phyloP scores from a whole-genome alignment of 2,329 filamentous ascomycete genomes.

The Leptoxyphium fumago region DNA sequence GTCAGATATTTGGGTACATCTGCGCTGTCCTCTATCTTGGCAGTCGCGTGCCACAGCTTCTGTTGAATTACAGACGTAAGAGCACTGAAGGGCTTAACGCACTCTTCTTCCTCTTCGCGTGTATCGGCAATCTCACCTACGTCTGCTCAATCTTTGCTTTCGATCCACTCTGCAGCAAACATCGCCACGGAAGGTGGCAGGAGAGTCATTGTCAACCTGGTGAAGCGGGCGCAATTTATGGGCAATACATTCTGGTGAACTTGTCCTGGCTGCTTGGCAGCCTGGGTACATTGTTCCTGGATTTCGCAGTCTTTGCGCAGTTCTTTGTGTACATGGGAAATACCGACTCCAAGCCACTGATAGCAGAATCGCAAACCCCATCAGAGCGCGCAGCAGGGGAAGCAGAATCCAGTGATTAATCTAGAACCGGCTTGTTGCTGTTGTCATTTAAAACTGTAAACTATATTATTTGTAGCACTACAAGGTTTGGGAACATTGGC shows the following conservation, averaged over 20 bases:
- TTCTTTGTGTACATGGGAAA: conserved; percentile 67
- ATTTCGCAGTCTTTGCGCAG: conserved; percentile 76
- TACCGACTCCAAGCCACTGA: conserved; percentile 16
- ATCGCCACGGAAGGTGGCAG: conserved; percentile 18
- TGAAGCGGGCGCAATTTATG: conserved; percentile 55
- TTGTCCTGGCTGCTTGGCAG: conserved; percentile 82
- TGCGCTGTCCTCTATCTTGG: conserved; percentile 83
- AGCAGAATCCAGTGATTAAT: too few species aligned
- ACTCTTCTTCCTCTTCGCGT: conserved; percentile 93
- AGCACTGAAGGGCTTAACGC: conserved; percentile 86
- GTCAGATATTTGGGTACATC: conserved; percentile 86
- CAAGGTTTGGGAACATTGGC: too few species aligned
- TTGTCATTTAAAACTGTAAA: too few species aligned
- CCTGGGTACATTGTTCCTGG: conserved; percentile 70
- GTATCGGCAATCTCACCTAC: conserved; percentile 86
- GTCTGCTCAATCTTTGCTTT: conserved; percentile 86
- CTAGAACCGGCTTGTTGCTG: too few species aligned
- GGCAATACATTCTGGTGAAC: conserved; percentile 75
- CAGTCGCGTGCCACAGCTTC: conserved; percentile 74
- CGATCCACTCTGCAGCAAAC: conserved; percentile 50
- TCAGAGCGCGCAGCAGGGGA: too few species aligned
- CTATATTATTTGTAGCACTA: too few species aligned
- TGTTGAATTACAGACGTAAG: conserved; percentile 85
- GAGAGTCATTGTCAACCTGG: conserved; percentile 43
- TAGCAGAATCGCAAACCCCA: too few species aligned